Evolutionary conservation across 768 basidiomycete species (phyloP).

Genomic region (Sporobolomyces pararoseus): DNA sequence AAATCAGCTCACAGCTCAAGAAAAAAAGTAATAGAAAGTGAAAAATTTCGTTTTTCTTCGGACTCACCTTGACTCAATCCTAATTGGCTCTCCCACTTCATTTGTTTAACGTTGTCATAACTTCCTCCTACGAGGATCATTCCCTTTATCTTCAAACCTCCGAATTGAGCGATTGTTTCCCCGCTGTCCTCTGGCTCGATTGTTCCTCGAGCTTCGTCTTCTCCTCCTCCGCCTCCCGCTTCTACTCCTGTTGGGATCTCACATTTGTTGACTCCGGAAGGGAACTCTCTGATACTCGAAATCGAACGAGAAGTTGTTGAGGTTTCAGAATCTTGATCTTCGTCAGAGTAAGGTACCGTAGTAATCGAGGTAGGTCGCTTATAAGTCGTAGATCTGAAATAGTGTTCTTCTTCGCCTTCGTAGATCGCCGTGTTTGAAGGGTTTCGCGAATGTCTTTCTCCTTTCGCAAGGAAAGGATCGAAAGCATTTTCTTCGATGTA

Average conservation of each 20-base stretch:
- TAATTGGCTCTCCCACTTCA: neutral
- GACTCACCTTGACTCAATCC: conserved; percentile 8
- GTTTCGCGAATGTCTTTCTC: neutral
- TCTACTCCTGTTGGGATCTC: neutral
- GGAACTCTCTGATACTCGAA: too few species aligned
- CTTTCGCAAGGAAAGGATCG: neutral
- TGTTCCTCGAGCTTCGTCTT: neutral
- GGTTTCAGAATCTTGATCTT: neutral
- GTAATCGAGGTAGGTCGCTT: neutral
- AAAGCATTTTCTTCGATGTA: neutral
- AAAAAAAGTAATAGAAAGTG: neutral
- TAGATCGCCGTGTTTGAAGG: neutral
- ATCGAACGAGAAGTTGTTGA: too few species aligned
- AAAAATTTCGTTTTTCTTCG: too few species aligned
- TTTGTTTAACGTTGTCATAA: conserved; percentile 16
- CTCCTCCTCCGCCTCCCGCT: neutral
- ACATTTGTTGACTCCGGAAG: too few species aligned
- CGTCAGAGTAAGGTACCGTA: neutral
- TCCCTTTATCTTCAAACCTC: neutral
- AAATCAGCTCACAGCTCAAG: too few species aligned
- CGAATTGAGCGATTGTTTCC: neutral
- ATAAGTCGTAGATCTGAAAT: neutral
- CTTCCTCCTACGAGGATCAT: conserved; percentile 11
- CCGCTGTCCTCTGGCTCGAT: neutral
- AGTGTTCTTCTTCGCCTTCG: neutral